Percentiles rank a stretch among this genome's conserved stretches.
phyloP scores from a whole-genome alignment of 495 filamentous ascomycete species.

The Darksidea phi region DNA sequence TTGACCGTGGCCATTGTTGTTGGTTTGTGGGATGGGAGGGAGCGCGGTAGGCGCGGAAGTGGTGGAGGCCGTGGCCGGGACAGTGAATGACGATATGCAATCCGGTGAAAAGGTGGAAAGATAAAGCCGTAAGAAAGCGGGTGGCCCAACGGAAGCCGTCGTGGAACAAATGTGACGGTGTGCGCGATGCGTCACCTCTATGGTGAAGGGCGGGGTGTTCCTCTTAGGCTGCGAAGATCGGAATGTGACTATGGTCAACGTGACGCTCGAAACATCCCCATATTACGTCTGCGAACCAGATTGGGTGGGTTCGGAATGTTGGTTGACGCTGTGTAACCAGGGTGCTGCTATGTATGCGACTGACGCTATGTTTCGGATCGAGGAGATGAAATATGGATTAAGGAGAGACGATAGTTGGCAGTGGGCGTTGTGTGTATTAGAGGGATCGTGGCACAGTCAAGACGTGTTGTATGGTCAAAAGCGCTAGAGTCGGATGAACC shows the following conservation, averaged over 20 bases:
- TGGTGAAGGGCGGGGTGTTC: background rate
- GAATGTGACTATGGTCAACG: background rate
- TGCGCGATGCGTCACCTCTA: background rate
- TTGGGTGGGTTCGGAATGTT: background rate
- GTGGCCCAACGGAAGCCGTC: too few relatives aligned
- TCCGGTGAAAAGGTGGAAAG: too few relatives aligned
- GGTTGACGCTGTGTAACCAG: background rate
- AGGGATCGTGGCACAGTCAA: too few relatives aligned
- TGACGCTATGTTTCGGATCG: background rate
- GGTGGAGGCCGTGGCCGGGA: too few relatives aligned
- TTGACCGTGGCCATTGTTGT: constrained; percentile 47
- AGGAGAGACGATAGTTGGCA: background rate
- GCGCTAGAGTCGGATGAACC: too few relatives aligned
- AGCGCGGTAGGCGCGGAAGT: too few relatives aligned
- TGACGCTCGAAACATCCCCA: background rate
- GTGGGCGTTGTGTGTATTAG: too few relatives aligned
- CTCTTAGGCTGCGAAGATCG: background rate
- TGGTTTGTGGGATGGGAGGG: background rate
- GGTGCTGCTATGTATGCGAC: background rate
- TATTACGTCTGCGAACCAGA: too few relatives aligned
- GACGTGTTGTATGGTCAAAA: too few relatives aligned
- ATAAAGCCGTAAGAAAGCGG: too few relatives aligned
- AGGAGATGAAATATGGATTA: background rate
- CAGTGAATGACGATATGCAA: too few relatives aligned
- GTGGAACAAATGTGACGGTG: too few relatives aligned